A percentile compares a stretch with the other conserved stretches of the same genome.
Evolutionary conservation across 208 protist species (phyloP).

Genomic region (Porcisia hertigi): DNA sequence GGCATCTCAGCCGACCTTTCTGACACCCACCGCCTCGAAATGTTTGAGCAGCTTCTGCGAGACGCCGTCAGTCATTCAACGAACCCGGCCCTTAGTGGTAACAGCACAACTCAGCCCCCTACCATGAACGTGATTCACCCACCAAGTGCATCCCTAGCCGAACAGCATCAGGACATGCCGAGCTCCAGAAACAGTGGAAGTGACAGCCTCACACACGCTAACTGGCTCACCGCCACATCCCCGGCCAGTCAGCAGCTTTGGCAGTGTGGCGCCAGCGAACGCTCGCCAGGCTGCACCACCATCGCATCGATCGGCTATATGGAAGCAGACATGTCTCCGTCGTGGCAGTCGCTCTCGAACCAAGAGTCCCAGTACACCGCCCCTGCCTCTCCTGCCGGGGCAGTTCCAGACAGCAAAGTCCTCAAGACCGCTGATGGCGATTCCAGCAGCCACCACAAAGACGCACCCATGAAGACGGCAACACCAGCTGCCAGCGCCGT

Average conservation of each 20-base stretch:
- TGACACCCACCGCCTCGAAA: neutral
- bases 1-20: neutral
- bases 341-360: slow-evolving; percentile 5
- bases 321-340: neutral
- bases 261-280: slow-evolving; percentile 1
- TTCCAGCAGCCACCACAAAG: neutral
- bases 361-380: neutral
- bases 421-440: neutral
- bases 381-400: neutral
- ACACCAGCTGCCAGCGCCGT: neutral
- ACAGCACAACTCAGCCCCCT: neutral
- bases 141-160: neutral
- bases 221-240: neutral
- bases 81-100: neutral
- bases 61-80: neutral
- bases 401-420: neutral
- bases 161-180: neutral
- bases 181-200: neutral
- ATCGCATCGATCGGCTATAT: slow-evolving; percentile 7
- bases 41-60: neutral
- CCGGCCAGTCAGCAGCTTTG: neutral
- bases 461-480: neutral
- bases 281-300: slow-evolving; percentile 4
- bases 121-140: neutral
- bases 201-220: neutral